These are phyloP conservation scores for Monosporozyma aquatica DNA, from an alignment of 805 yeast genomes.

Conservation along the genomic window DNA sequence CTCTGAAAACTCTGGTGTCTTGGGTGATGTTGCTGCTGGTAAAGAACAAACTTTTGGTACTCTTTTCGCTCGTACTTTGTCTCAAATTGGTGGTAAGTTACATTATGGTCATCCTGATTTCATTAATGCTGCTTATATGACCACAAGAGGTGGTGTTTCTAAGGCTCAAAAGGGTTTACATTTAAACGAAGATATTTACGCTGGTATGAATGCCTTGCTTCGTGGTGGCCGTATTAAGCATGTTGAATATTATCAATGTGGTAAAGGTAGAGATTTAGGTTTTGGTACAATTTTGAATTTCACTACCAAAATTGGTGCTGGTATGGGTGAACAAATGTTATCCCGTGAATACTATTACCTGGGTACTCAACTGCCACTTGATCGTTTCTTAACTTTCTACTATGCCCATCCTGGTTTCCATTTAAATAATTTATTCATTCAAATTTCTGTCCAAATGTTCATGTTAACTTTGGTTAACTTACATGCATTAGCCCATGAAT, in stretches of 20 bases:
- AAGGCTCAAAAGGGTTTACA: constrained; percentile 82
- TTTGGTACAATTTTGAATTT: constrained; percentile 79
- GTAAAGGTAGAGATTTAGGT: constrained; percentile 85
- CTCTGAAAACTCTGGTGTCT: constrained; percentile 76
- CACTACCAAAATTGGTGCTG: constrained; percentile 85
- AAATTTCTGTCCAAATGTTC: constrained; percentile 63
- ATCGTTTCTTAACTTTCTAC: constrained; percentile 72
- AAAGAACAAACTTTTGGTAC: constrained; percentile 88
- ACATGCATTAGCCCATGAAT: constrained; percentile 64
- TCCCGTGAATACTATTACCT: constrained; percentile 76
- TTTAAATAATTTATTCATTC: constrained; percentile 70
- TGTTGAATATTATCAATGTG: constrained; percentile 83
- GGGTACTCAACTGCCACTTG: constrained; percentile 73
- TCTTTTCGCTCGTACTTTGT: constrained; percentile 69
- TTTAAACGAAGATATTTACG: constrained; percentile 80
- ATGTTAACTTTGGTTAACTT: constrained; percentile 61
- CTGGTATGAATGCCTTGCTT: constrained; percentile 75
- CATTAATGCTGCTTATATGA: constrained; percentile 65
- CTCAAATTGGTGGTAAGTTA: constrained; percentile 77
- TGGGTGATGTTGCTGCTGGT: constrained; percentile 88
- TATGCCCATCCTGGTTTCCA: constrained; percentile 87
- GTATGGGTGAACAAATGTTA: constrained; percentile 86
- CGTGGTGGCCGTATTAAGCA: constrained; percentile 87
- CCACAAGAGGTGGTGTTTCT: constrained; percentile 81
- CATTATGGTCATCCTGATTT: constrained; percentile 90